phyloP scores from a whole-genome alignment of 2,329 filamentous ascomycete species.

The Penicillium frequentans region DNA sequence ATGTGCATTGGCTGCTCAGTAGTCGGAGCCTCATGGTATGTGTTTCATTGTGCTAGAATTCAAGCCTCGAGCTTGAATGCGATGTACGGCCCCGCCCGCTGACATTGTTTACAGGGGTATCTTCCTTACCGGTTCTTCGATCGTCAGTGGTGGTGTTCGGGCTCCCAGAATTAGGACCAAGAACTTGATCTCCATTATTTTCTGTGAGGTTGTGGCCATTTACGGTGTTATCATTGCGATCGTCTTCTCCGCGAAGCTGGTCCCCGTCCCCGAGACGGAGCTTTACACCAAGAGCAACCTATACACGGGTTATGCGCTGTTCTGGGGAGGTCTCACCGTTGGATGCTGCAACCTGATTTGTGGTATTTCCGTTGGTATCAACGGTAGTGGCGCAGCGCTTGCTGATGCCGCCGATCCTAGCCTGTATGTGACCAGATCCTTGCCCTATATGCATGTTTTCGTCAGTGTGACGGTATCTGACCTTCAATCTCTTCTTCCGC shows the following conservation, averaged over 20 bases:
- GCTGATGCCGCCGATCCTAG: conserved; percentile 91
- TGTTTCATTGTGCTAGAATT: conserved; percentile 13
- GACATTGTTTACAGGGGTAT: conserved; percentile 71
- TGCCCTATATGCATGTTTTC: background rate
- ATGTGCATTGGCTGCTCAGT: conserved; percentile 96
- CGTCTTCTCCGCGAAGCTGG: conserved; percentile 89
- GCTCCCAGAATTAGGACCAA: conserved; percentile 97
- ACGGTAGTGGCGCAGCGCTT: conserved; percentile 92
- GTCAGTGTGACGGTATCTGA: conserved; percentile 6
- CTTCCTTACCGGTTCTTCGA: conserved; percentile 96
- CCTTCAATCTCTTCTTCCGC: background rate
- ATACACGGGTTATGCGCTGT: conserved; percentile 92
- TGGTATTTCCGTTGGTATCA: conserved; percentile 95
- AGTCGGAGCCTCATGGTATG: conserved; percentile 91
- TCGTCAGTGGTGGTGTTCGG: conserved; percentile 93
- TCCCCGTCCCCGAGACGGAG: conserved; percentile 61
- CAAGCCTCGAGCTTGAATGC: background rate
- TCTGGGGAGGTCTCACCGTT: conserved; percentile 94
- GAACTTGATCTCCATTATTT: conserved; percentile 99
- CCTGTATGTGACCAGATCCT: conserved; percentile 61
- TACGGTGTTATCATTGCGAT: conserved; percentile 99
- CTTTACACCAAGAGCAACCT: conserved; percentile 76
- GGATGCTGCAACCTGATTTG: conserved; percentile 95
- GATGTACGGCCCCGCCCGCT: background rate
- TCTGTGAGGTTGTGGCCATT: conserved; percentile 99